phyloP scores from a whole-genome alignment of 2,329 filamentous ascomycete species.

The Chrysoporthe puriensis region DNA sequence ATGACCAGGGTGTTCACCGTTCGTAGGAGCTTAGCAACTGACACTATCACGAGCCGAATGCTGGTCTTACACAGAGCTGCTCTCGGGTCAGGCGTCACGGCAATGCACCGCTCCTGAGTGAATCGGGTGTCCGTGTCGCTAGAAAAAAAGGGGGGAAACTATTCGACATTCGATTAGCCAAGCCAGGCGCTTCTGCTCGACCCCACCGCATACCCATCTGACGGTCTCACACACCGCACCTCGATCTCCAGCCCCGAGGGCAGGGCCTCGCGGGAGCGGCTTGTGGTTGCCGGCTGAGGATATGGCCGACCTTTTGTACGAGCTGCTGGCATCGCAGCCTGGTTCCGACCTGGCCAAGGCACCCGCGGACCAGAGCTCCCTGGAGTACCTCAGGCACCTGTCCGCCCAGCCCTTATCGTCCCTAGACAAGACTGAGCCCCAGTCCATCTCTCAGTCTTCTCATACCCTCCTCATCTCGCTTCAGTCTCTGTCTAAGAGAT shows the following conservation, averaged over 20 bases:
- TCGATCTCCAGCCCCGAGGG: not conserved
- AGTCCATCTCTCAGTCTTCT: constrained; percentile 77
- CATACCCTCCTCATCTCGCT: constrained; percentile 82
- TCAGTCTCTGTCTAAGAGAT: constrained; percentile 86
- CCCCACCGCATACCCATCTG: not conserved
- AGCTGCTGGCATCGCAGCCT: constrained; percentile 59
- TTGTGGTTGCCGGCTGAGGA: constrained; percentile 19
- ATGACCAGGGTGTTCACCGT: constrained; percentile 9
- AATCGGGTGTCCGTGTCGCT: not conserved
- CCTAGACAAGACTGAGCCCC: constrained; percentile 74
- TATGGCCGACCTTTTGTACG: constrained; percentile 76
- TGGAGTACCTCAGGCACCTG: constrained; percentile 76
- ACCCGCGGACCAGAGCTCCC: constrained; percentile 54
- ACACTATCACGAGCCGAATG: constrained; percentile 6
- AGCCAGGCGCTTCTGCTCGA: not conserved
- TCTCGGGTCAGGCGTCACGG: not conserved
- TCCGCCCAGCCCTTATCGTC: constrained; percentile 76
- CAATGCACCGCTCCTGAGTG: not conserved
- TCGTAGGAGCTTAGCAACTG: constrained; percentile 7
- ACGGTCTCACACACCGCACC: not conserved
- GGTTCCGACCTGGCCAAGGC: constrained; percentile 37
- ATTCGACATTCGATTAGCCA: not conserved
- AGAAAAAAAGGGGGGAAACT: not conserved
- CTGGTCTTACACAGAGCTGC: not conserved
- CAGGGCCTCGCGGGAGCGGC: not conserved